Evolutionary conservation across 352 stramenopile genomes (phyloP).

Genomic region (Pythium grandisporangium): DNA sequence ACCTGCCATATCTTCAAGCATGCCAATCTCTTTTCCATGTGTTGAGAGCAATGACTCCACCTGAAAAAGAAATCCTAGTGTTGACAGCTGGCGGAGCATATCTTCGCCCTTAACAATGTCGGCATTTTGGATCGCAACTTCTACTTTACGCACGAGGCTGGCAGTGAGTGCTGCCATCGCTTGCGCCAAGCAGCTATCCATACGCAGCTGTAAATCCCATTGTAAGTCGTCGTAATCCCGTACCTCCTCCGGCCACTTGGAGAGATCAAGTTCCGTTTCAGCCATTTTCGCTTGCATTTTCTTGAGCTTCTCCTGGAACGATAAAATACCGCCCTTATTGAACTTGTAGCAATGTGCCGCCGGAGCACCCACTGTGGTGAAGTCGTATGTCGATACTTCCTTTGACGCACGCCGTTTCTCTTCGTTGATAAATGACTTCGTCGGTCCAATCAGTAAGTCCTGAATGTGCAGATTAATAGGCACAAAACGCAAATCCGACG

Average conservation of each 20-base stretch:
- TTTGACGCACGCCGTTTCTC: constrained; percentile 67
- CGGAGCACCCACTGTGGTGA: constrained; percentile 76
- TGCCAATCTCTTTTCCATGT: constrained; percentile 94
- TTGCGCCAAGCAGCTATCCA: constrained; percentile 76
- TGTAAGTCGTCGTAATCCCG: constrained; percentile 80
- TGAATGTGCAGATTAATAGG: constrained; percentile 86
- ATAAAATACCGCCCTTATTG: constrained; percentile 78
- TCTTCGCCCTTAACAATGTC: constrained; percentile 67
- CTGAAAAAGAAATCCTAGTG: constrained; percentile 81
- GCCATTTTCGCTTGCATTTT: constrained; percentile 75
- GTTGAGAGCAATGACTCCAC: constrained; percentile 93
- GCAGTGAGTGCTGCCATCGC: constrained; percentile 61
- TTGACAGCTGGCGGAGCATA: constrained; percentile 75
- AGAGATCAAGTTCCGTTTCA: constrained; percentile 54
- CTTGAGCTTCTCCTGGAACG: constrained; percentile 63
- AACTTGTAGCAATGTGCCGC: constrained; percentile 84
- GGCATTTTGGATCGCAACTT: constrained; percentile 73
- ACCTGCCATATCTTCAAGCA: constrained; percentile 91
- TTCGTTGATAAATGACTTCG: constrained; percentile 80
- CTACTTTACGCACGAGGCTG: constrained; percentile 81
- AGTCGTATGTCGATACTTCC: constrained; percentile 77
- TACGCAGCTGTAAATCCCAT: constrained; percentile 79
- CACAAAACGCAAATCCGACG: constrained; percentile 68
- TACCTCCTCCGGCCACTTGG: constrained; percentile 75
- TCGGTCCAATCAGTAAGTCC: constrained; percentile 74